Evolutionary conservation across 2,329 filamentous ascomycete genomes (phyloP), one percentile per base, ranked within the genome.

Genomic region (Fusarium sp.): DNA sequence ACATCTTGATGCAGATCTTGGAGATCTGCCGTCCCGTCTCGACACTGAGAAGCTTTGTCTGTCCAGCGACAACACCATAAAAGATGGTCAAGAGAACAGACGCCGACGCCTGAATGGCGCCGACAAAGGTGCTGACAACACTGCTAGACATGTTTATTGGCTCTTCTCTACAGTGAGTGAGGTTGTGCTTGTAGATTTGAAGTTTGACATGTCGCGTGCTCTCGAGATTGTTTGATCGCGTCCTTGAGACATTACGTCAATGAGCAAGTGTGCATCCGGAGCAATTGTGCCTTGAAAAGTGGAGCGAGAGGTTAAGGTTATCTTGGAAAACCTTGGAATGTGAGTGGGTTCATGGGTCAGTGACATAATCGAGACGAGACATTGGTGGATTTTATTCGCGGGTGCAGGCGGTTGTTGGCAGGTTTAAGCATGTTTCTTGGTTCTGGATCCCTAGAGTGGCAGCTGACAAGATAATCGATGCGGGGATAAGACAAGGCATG

Each of bases 81-180:
- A 56, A 69, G 15, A 73, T 73, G n/a, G 70, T 73, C 30, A 73
- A 61, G 13, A 73, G 51, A 26, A 73, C 70, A 30, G 70, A 73
- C 9, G 70, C 70, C 69, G 70, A 73, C 50, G 70, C 70, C 64
- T 73, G 69, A 30, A 73, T 73, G 64, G 70, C 70, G 59, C 70
- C 70, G 45, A 61, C 54, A 39, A 73, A 73, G 30, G 64, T 57
- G 47, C 70, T 70, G 30, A 51, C n/a, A 18, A 73, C 24, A 48
- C 64, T 69, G 32, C 69, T 69, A 20, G 64, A 54, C 70, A 73
- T 73, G 20, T 5, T 30, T 22, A n/a, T 32, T 38, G n/a, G 18
- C 30, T 50, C 22, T 28, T 44, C 9, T 24, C 26, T n/a, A 36
- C 12, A 5, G 32, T 5, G 22, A 22, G 41, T 15, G 24, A 38